Conservation (phyloP, 345 rosid genomes). For the Cardamine occulta region DNA sequence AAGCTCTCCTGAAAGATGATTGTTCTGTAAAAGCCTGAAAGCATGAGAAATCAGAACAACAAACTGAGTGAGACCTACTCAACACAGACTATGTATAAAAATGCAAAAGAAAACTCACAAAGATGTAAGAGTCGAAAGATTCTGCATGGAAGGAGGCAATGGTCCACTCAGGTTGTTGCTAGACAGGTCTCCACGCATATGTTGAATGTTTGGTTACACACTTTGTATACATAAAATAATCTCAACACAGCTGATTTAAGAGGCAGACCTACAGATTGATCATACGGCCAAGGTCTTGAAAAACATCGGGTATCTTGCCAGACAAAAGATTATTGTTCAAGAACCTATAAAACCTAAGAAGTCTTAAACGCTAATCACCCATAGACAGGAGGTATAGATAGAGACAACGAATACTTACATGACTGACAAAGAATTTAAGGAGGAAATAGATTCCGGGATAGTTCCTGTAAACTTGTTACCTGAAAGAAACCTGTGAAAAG, state of each 20-base stretch:
- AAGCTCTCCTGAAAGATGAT: slow-evolving; percentile 1
- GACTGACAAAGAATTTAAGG: slow-evolving; percentile 1
- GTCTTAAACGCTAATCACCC: background rate
- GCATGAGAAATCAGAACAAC: background rate
- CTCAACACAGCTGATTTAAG: background rate
- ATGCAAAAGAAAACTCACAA: slow-evolving; percentile 2
- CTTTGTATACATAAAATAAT: background rate
- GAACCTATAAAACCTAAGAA: background rate
- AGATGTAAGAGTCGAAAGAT: slow-evolving; percentile 9
- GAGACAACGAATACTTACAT: background rate
- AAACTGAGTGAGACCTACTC: background rate
- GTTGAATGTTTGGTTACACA: background rate
- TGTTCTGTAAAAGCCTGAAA: background rate
- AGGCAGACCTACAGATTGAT: slow-evolving; percentile 2
- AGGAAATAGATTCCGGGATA: slow-evolving; percentile 4
- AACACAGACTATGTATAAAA: background rate
- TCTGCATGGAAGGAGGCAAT: slow-evolving; percentile 8
- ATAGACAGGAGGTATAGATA: background rate
- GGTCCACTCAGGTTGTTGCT: slow-evolving; percentile 4
- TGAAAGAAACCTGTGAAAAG: slow-evolving; percentile 1
- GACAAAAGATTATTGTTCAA: slow-evolving; percentile 3
- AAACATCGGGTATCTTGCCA: slow-evolving; percentile 5
- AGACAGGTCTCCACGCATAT: background rate
- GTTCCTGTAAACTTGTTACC: slow-evolving; percentile 8
- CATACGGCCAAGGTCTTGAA: background rate